A percentile compares a stretch with the other conserved stretches of the same genome.
phyloP scores from a whole-genome alignment of 2,329 filamentous ascomycete genomes.

The Exophiala viscosa region DNA sequence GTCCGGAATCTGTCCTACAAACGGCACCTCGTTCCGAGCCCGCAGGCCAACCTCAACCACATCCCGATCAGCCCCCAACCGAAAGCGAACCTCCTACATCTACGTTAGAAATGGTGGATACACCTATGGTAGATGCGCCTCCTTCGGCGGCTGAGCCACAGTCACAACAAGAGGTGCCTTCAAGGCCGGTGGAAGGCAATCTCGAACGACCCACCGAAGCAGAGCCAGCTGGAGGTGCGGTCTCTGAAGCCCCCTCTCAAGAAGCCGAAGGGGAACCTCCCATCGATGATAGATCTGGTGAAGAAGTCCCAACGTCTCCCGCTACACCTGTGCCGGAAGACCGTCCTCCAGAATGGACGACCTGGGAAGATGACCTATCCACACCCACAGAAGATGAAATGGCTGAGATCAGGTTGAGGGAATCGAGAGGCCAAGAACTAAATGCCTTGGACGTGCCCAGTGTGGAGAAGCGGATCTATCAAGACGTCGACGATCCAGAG shows the following conservation, averaged over 20 bases:
- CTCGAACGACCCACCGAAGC: background rate
- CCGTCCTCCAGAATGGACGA: slow-evolving; percentile 46
- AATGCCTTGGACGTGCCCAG: slow-evolving; percentile 54
- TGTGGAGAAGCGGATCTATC: slow-evolving; percentile 52
- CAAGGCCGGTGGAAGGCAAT: background rate
- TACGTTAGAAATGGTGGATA: slow-evolving; percentile 9
- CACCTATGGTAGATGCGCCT: slow-evolving; percentile 16
- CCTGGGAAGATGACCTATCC: slow-evolving; percentile 55
- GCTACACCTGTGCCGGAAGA: background rate
- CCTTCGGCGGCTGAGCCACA: background rate
- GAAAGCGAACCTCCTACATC: slow-evolving; percentile 4
- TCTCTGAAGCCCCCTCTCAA: slow-evolving; percentile 5
- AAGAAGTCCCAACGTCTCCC: slow-evolving; percentile 1
- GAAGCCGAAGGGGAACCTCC: slow-evolving; percentile 8
- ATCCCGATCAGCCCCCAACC: background rate
- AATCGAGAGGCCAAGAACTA: slow-evolving; percentile 45
- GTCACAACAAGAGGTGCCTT: background rate
- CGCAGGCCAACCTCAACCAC: background rate
- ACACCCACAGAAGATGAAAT: slow-evolving; percentile 56
- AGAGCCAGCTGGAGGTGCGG: background rate
- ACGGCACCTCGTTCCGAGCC: slow-evolving; percentile 2
- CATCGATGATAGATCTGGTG: slow-evolving; percentile 1
- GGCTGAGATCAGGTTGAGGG: slow-evolving; percentile 57
- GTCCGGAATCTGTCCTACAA: slow-evolving; percentile 2
- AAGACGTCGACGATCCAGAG: slow-evolving; percentile 56